phyloP scores from a whole-genome alignment of 352 stramenopile species.

The Blastocystis sp. region DNA sequence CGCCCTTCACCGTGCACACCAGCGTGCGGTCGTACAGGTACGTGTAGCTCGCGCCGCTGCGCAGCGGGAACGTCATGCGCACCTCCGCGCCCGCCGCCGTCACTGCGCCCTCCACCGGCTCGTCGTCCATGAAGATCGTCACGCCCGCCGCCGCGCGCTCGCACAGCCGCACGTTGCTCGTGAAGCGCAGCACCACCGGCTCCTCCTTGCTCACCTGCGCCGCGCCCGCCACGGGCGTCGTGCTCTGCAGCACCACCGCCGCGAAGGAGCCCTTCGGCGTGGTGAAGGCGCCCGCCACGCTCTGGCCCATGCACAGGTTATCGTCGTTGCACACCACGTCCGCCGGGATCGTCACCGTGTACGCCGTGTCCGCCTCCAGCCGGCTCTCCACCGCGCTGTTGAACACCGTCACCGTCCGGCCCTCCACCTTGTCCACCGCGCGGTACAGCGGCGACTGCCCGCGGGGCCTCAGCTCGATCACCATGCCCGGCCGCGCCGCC shows the following conservation, averaged over 20 bases:
- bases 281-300: slow-evolving; percentile 9
- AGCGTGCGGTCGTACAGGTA: slow-evolving; percentile 22
- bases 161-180: neutral
- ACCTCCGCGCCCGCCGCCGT: slow-evolving; percentile 8
- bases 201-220: neutral
- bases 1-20: neutral
- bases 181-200: slow-evolving; percentile 24
- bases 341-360: slow-evolving; percentile 34
- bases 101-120: neutral
- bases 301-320: slow-evolving; percentile 13
- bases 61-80: slow-evolving; percentile 33
- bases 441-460: neutral
- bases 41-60: slow-evolving; percentile 44
- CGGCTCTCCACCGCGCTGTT: slow-evolving; percentile 3
- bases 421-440: neutral
- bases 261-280: neutral
- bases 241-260: slow-evolving; percentile 5
- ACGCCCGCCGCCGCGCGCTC: neutral
- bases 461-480: neutral
- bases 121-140: neutral
- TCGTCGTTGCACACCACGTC: slow-evolving; percentile 34
- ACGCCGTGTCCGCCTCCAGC: neutral
- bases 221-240: slow-evolving; percentile 5
- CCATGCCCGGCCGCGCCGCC: neutral
- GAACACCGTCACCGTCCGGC: slow-evolving; percentile 26